Base-by-base conservation (phyloP, 306 rosid genomes). In the Cucurbita moschata region DNA sequence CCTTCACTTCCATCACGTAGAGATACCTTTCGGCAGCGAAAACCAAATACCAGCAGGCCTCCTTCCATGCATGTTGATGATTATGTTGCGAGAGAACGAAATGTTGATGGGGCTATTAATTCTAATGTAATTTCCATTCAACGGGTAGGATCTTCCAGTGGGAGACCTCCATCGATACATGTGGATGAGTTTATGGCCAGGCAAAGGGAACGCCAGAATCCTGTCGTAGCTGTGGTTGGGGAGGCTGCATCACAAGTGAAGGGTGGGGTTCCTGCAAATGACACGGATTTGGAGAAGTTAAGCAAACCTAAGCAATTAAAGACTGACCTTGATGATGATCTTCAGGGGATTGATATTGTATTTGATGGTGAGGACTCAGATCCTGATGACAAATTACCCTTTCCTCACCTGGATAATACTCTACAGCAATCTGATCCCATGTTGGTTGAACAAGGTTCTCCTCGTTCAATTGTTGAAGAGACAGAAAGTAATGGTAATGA, bases 51-150 rank as follows among this genome's bases (percentile, higher is more conserved):
- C 75, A 94, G 99, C 86, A 78, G 99, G 83, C 99, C 99, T 2
- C 99, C 99, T 59, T 94, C 99, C 80, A 94, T 91, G 97, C 99
- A 94, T 66, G 99, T 94, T 78, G 99, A 94, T 83, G 97, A 94
- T 79, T 94, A 89, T 59, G 92, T 91, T 77, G 99, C 99, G 4
- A 87, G 99, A 85, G 99, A 94, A 82, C 91, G 96, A 80, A 90
- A 84, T 77, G 88, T 87, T 55, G 98, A 94, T 6, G 88, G 88
- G 72, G 88, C 81, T 73, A 79, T 86, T 67, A 90, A 81, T 79
- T 81, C 89, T 68, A 86, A 91, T 70, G 96, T 91, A 66, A 91
- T 94, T 80, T 76, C 97, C 49, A 86, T 94, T 72, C 91, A 86
- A 46, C 85, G 99, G 73, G 68, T 90, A 55, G 99, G 97, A 76